phyloP scores from a whole-genome alignment of 169 alveolate species.

The Plasmodium cynomolgi region DNA sequence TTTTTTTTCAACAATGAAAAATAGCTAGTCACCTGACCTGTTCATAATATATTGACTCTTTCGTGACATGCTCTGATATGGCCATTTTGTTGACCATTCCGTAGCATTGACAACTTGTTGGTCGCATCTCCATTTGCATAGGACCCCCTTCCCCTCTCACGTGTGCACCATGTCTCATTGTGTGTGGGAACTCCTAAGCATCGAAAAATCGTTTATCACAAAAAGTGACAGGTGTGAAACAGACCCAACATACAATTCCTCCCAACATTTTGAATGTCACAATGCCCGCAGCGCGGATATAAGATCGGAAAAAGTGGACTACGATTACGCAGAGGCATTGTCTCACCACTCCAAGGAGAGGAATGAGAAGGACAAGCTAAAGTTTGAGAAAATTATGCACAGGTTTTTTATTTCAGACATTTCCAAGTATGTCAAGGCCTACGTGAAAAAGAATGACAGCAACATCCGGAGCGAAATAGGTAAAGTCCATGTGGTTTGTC shows the following conservation, averaged over 20 bases:
- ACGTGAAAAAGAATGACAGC: constrained; percentile 60
- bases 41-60: neutral
- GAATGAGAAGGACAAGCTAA: constrained; percentile 50
- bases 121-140: neutral
- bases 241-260: neutral
- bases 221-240: constrained; percentile 4
- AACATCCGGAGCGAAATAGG: constrained; percentile 65
- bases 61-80: neutral
- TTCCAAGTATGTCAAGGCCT: constrained; percentile 64
- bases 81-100: neutral
- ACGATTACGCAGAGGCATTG: constrained; percentile 38
- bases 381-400: constrained; percentile 64
- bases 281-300: neutral
- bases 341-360: constrained; percentile 12
- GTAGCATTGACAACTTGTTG: neutral
- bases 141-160: neutral
- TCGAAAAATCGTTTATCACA: constrained; percentile 42
- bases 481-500: constrained; percentile 5
- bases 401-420: constrained; percentile 64
- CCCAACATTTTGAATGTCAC: neutral
- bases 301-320: constrained; percentile 35
- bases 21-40: constrained; percentile 16
- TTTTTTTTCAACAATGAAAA: neutral
- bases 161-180: constrained; percentile 53
- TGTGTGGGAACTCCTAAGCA: constrained; percentile 68